These are phyloP conservation scores for Nakazawaea ernobii DNA, from an alignment of 805 yeast species.

Conservation along the genomic window DNA sequence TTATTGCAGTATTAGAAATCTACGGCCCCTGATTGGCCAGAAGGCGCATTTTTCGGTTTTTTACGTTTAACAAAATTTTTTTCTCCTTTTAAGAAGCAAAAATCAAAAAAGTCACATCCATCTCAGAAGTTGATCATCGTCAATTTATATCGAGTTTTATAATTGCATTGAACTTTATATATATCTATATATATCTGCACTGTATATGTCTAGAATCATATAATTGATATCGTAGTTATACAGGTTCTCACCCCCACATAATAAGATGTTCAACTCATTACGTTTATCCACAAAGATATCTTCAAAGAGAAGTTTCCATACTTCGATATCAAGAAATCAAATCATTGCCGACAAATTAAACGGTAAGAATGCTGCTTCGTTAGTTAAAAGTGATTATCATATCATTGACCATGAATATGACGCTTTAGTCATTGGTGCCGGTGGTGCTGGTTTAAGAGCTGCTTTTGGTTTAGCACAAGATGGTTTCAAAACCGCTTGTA, in stretches of 20 bases:
- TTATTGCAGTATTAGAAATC: slow-evolving; percentile 1
- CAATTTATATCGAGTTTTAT: background rate
- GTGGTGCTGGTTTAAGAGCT: slow-evolving; percentile 98
- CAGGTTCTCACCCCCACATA: no score
- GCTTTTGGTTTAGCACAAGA: slow-evolving; percentile 97
- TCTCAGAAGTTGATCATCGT: no score
- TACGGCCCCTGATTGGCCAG: slow-evolving; percentile 5
- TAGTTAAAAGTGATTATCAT: slow-evolving; percentile 69
- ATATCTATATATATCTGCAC: no score
- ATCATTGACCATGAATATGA: slow-evolving; percentile 97
- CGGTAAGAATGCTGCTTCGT: slow-evolving; percentile 48
- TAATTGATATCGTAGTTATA: background rate
- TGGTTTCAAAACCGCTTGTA: slow-evolving; percentile 96
- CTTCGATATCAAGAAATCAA: slow-evolving; percentile 20
- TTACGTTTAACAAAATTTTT: background rate
- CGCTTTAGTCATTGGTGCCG: slow-evolving; percentile 97
- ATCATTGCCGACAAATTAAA: slow-evolving; percentile 31
- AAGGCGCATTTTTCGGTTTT: slow-evolving; percentile 2
- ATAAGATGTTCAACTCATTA: slow-evolving; percentile 3
- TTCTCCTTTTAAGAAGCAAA: background rate
- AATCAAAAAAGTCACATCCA: background rate
- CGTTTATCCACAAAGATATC: background rate
- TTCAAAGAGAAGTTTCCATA: slow-evolving; percentile 26
- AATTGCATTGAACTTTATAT: no score
- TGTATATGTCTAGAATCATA: no score